Conservation (phyloP, 768 basidiomycete genomes). For the Sarcomyxa edulis region DNA sequence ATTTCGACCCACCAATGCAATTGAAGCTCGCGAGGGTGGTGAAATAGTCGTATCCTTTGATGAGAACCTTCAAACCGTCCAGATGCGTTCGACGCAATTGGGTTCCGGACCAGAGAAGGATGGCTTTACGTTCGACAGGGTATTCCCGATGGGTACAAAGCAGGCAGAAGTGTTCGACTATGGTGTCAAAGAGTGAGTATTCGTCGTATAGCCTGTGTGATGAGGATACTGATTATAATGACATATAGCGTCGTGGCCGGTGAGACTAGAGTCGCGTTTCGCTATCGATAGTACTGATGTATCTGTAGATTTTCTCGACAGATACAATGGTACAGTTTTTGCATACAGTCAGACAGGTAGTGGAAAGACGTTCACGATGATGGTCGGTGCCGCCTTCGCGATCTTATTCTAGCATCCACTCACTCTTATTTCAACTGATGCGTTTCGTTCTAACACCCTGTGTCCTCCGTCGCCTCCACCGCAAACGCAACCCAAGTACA, state of each 20-base stretch:
- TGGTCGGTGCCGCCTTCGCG: conserved; percentile 53
- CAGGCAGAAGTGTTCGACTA: conserved; percentile 98
- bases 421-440: too few relatives aligned
- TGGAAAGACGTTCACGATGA: conserved; percentile 97
- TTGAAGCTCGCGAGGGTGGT: conserved; percentile 84
- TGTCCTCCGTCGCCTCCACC: too few relatives aligned
- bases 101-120: conserved; percentile 88
- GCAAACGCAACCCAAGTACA: too few relatives aligned
- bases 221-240: neutral
- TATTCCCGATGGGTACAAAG: conserved; percentile 87
- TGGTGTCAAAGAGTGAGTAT: conserved; percentile 89
- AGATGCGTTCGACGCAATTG: conserved; percentile 65
- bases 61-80: conserved; percentile 80
- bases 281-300: conserved; percentile 6
- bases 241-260: conserved; percentile 80
- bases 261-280: conserved; percentile 30
- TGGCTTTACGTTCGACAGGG: conserved; percentile 96
- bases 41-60: conserved; percentile 88
- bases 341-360: conserved; percentile 86
- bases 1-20: conserved; percentile 92
- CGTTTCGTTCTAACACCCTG: too few relatives aligned
- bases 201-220: conserved; percentile 1
- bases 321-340: conserved; percentile 96
- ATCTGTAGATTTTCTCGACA: conserved; percentile 85
- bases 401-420: too few relatives aligned